Evolutionary conservation across 2,329 filamentous ascomycete species (phyloP).

Genomic region (Cladosporium sp.): DNA sequence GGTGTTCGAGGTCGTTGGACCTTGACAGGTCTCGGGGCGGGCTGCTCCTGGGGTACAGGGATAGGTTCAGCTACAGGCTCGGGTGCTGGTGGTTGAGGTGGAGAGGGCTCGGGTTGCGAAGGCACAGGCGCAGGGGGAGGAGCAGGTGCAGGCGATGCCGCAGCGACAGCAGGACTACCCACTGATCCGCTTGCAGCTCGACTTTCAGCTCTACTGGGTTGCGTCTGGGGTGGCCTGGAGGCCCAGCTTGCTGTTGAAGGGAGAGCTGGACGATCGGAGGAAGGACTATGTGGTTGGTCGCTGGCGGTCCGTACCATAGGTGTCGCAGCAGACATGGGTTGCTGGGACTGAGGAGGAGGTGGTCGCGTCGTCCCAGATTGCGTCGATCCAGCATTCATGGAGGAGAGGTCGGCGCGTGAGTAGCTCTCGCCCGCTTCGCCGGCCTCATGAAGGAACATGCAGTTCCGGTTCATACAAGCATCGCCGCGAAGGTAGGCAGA

Average conservation of each 20-base stretch:
- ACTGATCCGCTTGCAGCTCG: slow-evolving; percentile 75
- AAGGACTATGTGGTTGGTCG: slow-evolving; percentile 27
- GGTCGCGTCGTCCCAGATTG: slow-evolving; percentile 57
- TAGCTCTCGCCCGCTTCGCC: slow-evolving; percentile 98
- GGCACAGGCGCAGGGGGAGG: slow-evolving; percentile 21
- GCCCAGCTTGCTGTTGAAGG: slow-evolving; percentile 95
- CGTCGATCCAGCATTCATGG: slow-evolving; percentile 83
- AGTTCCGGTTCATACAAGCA: slow-evolving; percentile 89
- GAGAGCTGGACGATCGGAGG: slow-evolving; percentile 74
- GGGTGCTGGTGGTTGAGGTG: slow-evolving; percentile 17
- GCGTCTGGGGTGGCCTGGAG: slow-evolving; percentile 59
- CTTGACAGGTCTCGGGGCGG: slow-evolving; percentile 10
- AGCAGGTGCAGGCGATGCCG: slow-evolving; percentile 24
- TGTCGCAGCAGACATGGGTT: slow-evolving; percentile 47
- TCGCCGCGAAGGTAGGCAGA: slow-evolving; percentile 94
- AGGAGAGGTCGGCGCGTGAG: slow-evolving; percentile 87
- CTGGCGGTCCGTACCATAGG: slow-evolving; percentile 61
- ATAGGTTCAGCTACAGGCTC: slow-evolving; percentile 12
- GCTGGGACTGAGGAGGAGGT: slow-evolving; percentile 46
- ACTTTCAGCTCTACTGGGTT: slow-evolving; percentile 66
- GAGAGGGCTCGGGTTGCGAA: slow-evolving; percentile 32
- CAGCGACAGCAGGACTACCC: slow-evolving; percentile 66
- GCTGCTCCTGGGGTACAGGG: slow-evolving; percentile 9
- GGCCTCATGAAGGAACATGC: slow-evolving; percentile 96
- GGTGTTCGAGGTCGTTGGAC: slow-evolving; percentile 18